phyloP scores from a whole-genome alignment of 805 yeast genomes.

The Ogataea haglerorum region DNA sequence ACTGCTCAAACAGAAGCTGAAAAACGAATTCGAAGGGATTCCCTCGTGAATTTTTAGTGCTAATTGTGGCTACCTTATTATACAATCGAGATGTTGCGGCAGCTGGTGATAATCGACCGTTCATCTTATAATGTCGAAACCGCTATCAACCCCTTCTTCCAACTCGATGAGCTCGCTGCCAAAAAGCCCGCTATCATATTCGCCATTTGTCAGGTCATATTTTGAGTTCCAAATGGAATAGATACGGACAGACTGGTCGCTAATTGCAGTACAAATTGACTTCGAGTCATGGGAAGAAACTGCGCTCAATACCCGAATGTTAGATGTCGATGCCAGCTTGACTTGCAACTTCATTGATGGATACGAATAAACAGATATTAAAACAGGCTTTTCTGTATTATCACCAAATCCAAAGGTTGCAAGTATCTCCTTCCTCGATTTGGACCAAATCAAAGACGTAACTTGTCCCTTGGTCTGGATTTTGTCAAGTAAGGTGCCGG shows the following conservation, averaged over 20 bases:
- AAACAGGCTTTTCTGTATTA: slow-evolving; percentile 39
- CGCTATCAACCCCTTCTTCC: slow-evolving; percentile 47
- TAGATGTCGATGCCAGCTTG: slow-evolving; percentile 48
- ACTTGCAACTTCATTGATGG: slow-evolving; percentile 54
- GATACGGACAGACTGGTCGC: slow-evolving; percentile 74
- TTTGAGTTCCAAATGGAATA: slow-evolving; percentile 65
- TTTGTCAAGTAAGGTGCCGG: slow-evolving; percentile 67
- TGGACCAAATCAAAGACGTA: slow-evolving; percentile 78
- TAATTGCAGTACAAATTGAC: slow-evolving; percentile 68
- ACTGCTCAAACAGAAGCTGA: slow-evolving; percentile 50
- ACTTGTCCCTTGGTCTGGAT: slow-evolving; percentile 66
- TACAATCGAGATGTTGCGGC: slow-evolving; percentile 1
- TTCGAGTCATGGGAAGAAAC: slow-evolving; percentile 61
- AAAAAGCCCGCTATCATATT: slow-evolving; percentile 39
- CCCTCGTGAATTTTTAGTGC: slow-evolving; percentile 50
- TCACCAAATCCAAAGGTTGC: slow-evolving; percentile 84
- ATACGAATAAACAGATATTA: slow-evolving; percentile 62
- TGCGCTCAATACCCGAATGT: slow-evolving; percentile 63
- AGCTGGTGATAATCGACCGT: neutral
- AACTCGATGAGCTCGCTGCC: slow-evolving; percentile 59
- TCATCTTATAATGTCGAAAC: slow-evolving; percentile 28
- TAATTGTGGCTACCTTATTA: slow-evolving; percentile 6
- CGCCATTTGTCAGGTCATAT: slow-evolving; percentile 33
- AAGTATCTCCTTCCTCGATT: slow-evolving; percentile 55
- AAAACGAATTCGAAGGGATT: slow-evolving; percentile 79